Base-by-base conservation (phyloP, 2,329 filamentous ascomycete species). In the Dryadomyces quercus-mongolicae region DNA sequence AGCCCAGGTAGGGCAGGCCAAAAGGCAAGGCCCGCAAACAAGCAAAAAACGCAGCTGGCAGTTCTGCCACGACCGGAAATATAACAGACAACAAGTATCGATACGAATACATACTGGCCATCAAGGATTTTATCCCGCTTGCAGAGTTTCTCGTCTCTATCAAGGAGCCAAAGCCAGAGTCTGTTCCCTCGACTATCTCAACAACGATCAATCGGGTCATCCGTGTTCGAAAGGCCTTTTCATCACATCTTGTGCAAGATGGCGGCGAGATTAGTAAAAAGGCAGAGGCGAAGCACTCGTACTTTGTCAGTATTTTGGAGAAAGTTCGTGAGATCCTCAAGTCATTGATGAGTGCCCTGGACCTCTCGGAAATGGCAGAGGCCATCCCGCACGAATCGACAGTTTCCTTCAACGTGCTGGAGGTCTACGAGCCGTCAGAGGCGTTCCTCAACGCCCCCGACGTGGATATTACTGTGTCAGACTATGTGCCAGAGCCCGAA, bases 141-240 rank as follows among this genome's bases (percentile, higher is more conserved):
- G n/a, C n/a, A n/a, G n/a, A n/a, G n/a, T n/a, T n/a, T n/a, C n/a
- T n/a, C n/a, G n/a, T n/a, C n/a, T n/a, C n/a, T n/a, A n/a, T n/a
- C n/a, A n/a, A n/a, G n/a, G n/a, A n/a, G n/a, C n/a, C n/a, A n/a
- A n/a, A n/a, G n/a, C n/a, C n/a, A n/a, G n/a, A n/a, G n/a, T n/a
- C n/a, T n/a, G n/a, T n/a, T n/a, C n/a, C n/a, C n/a, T n/a, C n/a
- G n/a, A n/a, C n/a, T n/a, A n/a, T n/a, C n/a, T n/a, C n/a, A n/a
- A n/a, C n/a, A n/a, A n/a, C 53, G 71, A 67, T 75, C 3, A 58
- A 68, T 31, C 64, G 68, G 1, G 63, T 69, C n/a, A 74, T 74
- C 36, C n/a, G 55, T 9, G 52, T 64, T 3, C 65, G 70, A 10
- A 58, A 63, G 21, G 56, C 57, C 0, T 71, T 70, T 45, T 56